Conservation (phyloP, 257 asterid genomes). For the Solanum bukasovii region DNA sequence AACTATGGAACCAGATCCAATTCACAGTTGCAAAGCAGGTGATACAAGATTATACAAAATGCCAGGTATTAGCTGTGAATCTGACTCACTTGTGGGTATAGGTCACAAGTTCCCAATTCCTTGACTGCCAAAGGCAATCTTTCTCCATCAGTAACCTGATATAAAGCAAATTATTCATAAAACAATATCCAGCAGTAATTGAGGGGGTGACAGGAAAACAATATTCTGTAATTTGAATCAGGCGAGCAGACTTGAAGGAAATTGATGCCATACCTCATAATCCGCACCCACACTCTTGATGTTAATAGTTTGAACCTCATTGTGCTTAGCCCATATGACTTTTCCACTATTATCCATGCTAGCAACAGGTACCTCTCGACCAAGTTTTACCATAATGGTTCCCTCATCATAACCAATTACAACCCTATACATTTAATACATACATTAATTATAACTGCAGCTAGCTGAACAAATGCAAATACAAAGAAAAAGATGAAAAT, state of each 20-base stretch:
- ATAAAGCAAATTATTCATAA: not conserved
- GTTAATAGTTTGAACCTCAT: constrained; percentile 95
- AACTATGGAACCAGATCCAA: not conserved
- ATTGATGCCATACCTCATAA: constrained; percentile 48
- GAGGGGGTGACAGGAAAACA: not conserved
- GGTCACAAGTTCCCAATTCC: constrained; percentile 97
- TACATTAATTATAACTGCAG: constrained; percentile 9
- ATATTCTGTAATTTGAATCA: not conserved
- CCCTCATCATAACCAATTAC: constrained; percentile 98
- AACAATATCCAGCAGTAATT: not conserved
- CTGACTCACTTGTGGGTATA: constrained; percentile 83
- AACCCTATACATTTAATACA: constrained; percentile 44
- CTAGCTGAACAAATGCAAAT: not conserved
- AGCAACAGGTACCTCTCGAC: constrained; percentile 94
- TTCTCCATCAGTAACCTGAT: constrained; percentile 91
- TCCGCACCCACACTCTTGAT: constrained; percentile 87
- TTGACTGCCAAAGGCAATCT: constrained; percentile 91
- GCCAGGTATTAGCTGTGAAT: not conserved
- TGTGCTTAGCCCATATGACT: constrained; percentile 96
- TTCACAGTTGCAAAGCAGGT: not conserved
- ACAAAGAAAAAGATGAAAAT: not conserved
- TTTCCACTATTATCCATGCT: constrained; percentile 97
- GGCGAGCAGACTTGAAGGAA: not conserved
- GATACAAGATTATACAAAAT: not conserved
- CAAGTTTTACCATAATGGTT: constrained; percentile 94